Base-by-base conservation (phyloP, 2,329 filamentous ascomycete species). In the Cladosporium sp. region DNA sequence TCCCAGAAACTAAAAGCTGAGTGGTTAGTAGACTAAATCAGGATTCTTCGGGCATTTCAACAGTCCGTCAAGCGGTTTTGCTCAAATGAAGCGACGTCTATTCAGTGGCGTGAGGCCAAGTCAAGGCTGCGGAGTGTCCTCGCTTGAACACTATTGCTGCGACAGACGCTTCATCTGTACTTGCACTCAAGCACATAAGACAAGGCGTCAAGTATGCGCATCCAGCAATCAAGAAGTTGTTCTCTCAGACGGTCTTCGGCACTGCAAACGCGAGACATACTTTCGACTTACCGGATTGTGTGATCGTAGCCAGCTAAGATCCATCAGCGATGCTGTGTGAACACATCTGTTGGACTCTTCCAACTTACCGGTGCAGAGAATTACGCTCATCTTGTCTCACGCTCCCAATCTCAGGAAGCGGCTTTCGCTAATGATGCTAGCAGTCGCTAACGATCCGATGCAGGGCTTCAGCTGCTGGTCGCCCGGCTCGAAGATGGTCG, bases 1-100 rank as follows among this genome's bases (percentile, higher is more conserved):
- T 99, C 95, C 95, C 95, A 99, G 82, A 99, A 99, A 70, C 93
- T 96, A 76, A 53, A 29, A 33, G 18, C 16, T 2, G 35, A 56
- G 33, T 62, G 28, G 44, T 65, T 29, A 65, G 63, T 46, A 40
- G 5, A 6, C n/a, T n/a, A 2, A 10, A 31, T 31, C 14, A 40
- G 52, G 28, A 14, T 21, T 18, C 12, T 33, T n/a, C n/a, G 28
- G n/a, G 29, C 16, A 21, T n/a, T 29, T 18, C 16, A 11, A n/a
- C 28, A 55, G 28, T 5, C 18, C 16, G 26, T n/a, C 33, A 35
- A 35, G 33, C 11, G 33, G 12, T 11, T 35, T 35, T 35, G 33
- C 33, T 14, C 12, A 35, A 33, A 35, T 35, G 33, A 46, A 46
- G 40, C 40, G 40, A n/a, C 16, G 18, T 40, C 40, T 46, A 11